A percentile compares a stretch with the other conserved stretches of the same genome.
phyloP scores from a whole-genome alignment of 768 basidiomycete genomes.

The Steccherinum ochraceum region DNA sequence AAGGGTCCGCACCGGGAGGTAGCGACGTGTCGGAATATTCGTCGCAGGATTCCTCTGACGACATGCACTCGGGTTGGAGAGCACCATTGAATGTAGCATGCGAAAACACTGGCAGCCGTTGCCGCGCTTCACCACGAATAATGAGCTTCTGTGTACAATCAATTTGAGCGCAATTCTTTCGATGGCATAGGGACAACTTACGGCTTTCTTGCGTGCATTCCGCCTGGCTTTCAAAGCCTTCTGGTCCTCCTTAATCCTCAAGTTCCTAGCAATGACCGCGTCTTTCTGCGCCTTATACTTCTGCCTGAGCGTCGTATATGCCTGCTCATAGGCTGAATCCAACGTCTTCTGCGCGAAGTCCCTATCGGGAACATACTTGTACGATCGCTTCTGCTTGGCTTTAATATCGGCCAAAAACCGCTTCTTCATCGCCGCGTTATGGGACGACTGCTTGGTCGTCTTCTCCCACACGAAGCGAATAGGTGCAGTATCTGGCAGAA shows the following conservation, averaged over 20 bases:
- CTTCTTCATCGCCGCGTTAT: conserved; percentile 67
- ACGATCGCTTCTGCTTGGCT: conserved; percentile 40
- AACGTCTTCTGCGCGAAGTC: conserved; percentile 59
- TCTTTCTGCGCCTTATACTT: conserved; percentile 62
- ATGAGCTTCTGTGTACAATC: conserved; percentile 52
- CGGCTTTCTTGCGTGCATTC: conserved; percentile 54
- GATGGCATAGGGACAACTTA: too few species aligned
- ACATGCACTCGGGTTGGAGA: conserved; percentile 71
- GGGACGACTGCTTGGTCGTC: conserved; percentile 67
- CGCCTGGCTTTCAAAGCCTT: conserved; percentile 62
- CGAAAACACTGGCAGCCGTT: conserved; percentile 45
- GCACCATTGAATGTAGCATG: conserved; percentile 67
- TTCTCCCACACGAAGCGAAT: conserved; percentile 79
- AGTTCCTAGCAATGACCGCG: conserved; percentile 31
- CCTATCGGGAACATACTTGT: conserved; percentile 57
- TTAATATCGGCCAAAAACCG: conserved; percentile 57
- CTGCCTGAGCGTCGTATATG: conserved; percentile 60
- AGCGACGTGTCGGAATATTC: conserved; percentile 28
- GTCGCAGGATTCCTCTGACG: conserved; percentile 67
- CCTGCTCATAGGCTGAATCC: conserved; percentile 63
- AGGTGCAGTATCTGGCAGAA: conserved; percentile 40
- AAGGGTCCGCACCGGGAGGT: conserved; percentile 7
- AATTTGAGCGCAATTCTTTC: background rate
- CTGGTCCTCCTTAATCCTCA: conserved; percentile 48
- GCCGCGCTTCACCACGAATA: conserved; percentile 55